Conservation (phyloP, 331 rosid species). For the Dryas integrifolia region DNA sequence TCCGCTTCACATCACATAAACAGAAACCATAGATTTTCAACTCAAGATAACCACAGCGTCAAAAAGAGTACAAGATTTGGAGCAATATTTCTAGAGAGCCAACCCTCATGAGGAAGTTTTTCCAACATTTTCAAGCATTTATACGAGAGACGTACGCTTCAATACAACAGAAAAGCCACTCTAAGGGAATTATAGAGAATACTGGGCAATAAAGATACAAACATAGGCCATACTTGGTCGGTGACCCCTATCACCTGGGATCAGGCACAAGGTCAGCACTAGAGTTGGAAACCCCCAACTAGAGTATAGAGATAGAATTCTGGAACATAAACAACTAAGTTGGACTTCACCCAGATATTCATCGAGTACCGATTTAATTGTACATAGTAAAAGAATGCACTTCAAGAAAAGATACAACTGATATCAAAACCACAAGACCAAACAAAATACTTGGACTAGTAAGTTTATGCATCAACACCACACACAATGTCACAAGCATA, state of each 20-base stretch:
- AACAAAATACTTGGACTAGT: conserved; percentile 3
- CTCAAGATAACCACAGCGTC: not conserved
- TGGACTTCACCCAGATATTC: not conserved
- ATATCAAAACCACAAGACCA: conserved; percentile 1
- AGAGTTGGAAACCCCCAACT: not conserved
- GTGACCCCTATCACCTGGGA: not conserved
- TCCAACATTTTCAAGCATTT: not conserved
- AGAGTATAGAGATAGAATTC: not conserved
- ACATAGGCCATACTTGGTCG: not conserved
- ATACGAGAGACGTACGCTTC: not conserved
- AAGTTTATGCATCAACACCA: not conserved
- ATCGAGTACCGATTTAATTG: not conserved
- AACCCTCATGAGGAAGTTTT: not conserved
- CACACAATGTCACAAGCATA: conserved; percentile 3
- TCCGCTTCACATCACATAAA: not conserved
- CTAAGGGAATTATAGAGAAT: not conserved
- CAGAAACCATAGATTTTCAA: not conserved
- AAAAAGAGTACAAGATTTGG: not conserved
- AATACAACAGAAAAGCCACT: conserved; percentile 7
- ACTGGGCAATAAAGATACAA: not conserved
- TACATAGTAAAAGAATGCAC: not conserved
- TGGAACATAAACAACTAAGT: not conserved
- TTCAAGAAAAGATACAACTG: not conserved
- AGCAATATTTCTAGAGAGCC: not conserved
- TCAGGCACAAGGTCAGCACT: not conserved